Percentiles rank a stretch among this genome's conserved stretches.
Evolutionary conservation across 306 rosid species (phyloP).

Genomic region (Fragaria vesca): DNA sequence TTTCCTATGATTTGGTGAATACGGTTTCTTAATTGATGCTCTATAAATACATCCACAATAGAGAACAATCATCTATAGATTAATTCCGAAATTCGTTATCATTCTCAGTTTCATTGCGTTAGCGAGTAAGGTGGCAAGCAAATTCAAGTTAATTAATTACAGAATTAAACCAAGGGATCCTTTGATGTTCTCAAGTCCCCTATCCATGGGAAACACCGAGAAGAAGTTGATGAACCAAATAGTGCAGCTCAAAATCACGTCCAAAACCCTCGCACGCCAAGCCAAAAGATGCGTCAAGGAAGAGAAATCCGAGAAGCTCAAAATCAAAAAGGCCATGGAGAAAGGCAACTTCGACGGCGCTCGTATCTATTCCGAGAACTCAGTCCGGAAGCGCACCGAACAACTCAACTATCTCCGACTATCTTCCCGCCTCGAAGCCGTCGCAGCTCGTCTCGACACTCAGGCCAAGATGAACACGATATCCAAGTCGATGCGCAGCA

Average conservation of each 20-base stretch:
- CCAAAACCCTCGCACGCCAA: constrained; percentile 84
- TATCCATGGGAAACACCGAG: constrained; percentile 74
- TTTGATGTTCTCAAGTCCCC: too few species aligned
- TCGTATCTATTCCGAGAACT: constrained; percentile 90
- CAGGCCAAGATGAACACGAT: constrained; percentile 94
- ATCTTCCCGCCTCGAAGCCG: constrained; percentile 71
- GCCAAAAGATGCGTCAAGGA: constrained; percentile 85
- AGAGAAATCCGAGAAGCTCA: constrained; percentile 83
- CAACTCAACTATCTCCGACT: constrained; percentile 96
- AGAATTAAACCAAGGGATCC: too few species aligned
- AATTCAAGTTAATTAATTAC: too few species aligned
- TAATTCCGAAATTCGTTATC: too few species aligned
- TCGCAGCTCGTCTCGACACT: constrained; percentile 90
- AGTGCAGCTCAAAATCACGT: constrained; percentile 88
- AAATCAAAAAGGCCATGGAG: constrained; percentile 92
- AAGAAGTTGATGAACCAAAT: constrained; percentile 85
- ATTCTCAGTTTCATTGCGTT: too few species aligned
- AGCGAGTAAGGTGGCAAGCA: too few species aligned
- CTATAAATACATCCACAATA: too few species aligned
- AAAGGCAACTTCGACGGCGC: constrained; percentile 94
- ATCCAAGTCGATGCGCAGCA: constrained; percentile 77
- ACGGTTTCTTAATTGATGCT: too few species aligned
- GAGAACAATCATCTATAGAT: too few species aligned
- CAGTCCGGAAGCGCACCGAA: constrained; percentile 82
- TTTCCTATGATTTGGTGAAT: too few species aligned